Conservation (phyloP, 1,139 yeast species). For the Sugiyamaella paludigena region DNA sequence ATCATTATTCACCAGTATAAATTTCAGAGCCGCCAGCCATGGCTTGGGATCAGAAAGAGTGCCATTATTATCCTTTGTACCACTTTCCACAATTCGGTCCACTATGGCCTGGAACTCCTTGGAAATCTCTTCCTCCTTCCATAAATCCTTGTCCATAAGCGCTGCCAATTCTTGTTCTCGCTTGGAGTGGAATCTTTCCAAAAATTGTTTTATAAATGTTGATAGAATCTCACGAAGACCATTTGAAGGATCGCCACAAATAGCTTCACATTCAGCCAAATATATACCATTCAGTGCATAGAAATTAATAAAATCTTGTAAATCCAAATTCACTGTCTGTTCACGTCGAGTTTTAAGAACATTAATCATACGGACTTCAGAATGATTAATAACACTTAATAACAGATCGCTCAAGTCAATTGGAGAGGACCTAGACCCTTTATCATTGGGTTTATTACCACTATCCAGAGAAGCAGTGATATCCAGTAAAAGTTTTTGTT, state of each 20-base stretch:
- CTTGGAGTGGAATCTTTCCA: slow-evolving; percentile 55
- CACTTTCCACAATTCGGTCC: slow-evolving; percentile 54
- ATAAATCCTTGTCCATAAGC: slow-evolving; percentile 64
- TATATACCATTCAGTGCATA: slow-evolving; percentile 68
- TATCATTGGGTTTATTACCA: slow-evolving; percentile 13
- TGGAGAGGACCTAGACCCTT: slow-evolving; percentile 16
- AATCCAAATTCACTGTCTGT: slow-evolving; percentile 56
- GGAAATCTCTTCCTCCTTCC: slow-evolving; percentile 70
- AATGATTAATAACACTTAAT: slow-evolving; percentile 63
- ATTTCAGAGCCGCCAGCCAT: slow-evolving; percentile 9
- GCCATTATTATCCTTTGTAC: slow-evolving; percentile 41
- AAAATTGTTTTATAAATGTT: slow-evolving; percentile 63
- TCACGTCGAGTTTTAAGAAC: slow-evolving; percentile 76
- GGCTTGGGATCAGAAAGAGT: slow-evolving; percentile 2
- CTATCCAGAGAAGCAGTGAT: slow-evolving; percentile 57
- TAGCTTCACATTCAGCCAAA: slow-evolving; percentile 77
- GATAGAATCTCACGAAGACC: slow-evolving; percentile 64
- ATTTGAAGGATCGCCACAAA: slow-evolving; percentile 68
- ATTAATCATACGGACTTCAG: slow-evolving; percentile 76
- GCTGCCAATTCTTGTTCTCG: slow-evolving; percentile 47
- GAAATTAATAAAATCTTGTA: slow-evolving; percentile 56
- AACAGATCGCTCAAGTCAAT: slow-evolving; percentile 46
- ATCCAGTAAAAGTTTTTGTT: slow-evolving; percentile 76
- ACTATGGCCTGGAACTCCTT: slow-evolving; percentile 50
- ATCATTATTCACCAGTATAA: slow-evolving; percentile 4